Evolutionary conservation across 164 flowering plant species (phyloP).

Genomic region (Cinnamomum chago): DNA sequence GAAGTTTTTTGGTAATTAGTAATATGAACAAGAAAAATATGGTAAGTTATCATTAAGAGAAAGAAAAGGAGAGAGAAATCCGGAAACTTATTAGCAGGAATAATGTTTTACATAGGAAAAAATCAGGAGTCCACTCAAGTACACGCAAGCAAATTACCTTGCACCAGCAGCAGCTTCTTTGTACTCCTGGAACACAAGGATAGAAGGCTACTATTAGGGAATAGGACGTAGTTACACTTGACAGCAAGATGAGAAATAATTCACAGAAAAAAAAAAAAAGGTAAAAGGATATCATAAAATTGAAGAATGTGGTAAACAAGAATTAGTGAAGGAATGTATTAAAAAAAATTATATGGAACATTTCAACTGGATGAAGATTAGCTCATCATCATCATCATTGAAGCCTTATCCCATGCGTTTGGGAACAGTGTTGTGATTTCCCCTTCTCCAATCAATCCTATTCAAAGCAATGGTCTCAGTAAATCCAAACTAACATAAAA

Average conservation of each 20-base stretch:
- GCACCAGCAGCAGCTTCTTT: conserved; percentile 15
- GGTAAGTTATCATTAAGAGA: not conserved
- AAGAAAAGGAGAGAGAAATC: not conserved
- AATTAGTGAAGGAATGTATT: no score
- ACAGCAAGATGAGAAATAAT: not conserved
- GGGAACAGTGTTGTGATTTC: no score
- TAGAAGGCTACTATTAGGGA: not conserved
- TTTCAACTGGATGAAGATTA: no score
- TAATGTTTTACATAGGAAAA: not conserved
- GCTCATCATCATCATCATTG: no score
- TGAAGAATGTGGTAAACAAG: no score
- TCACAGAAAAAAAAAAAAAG: not conserved
- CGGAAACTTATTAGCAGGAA: not conserved
- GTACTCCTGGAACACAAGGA: conserved; percentile 20
- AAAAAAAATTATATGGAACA: no score
- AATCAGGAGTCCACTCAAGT: not conserved
- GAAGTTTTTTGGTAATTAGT: no score
- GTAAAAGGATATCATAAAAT: not conserved
- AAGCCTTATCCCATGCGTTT: no score
- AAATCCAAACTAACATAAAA: no score
- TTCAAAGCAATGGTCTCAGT: no score
- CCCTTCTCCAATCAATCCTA: no score
- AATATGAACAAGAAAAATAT: not conserved
- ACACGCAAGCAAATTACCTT: conserved; percentile 22
- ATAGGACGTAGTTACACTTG: not conserved